Evolutionary conservation across 176 grass and related monocot species (phyloP).

Genomic region (Zizania latifolia): DNA sequence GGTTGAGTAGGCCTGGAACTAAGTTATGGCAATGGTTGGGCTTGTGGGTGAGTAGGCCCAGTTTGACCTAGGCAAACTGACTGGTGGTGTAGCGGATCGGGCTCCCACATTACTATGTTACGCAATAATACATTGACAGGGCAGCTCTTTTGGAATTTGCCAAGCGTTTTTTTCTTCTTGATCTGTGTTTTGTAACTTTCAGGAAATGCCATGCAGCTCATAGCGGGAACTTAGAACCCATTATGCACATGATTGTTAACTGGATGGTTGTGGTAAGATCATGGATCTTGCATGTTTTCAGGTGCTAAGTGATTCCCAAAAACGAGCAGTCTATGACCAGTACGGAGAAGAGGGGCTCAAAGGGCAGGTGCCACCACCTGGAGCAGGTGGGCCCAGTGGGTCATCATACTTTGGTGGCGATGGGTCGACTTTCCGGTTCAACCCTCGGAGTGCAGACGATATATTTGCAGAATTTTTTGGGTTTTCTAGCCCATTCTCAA

Average conservation of each 20-base stretch:
- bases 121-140: background rate
- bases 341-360: constrained; percentile 81
- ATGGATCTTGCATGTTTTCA: constrained; percentile 15
- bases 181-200: background rate
- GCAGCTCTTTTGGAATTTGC: background rate
- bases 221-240: background rate
- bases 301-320: constrained; percentile 79
- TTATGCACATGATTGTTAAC: background rate
- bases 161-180: background rate
- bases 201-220: background rate
- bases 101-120: no score
- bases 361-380: constrained; percentile 49
- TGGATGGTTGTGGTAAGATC: background rate
- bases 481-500: constrained; percentile 49
- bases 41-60: no score
- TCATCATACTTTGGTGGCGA: constrained; percentile 39
- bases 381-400: constrained; percentile 42
- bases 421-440: constrained; percentile 51
- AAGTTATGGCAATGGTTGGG: no score
- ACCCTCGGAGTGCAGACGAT: constrained; percentile 60
- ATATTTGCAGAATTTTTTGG: constrained; percentile 88
- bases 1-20: no score
- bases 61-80: no score
- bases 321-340: constrained; percentile 66
- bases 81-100: no score